phyloP scores from a whole-genome alignment of 192 early-diverging fungal species.

The Physocladia obscura region DNA sequence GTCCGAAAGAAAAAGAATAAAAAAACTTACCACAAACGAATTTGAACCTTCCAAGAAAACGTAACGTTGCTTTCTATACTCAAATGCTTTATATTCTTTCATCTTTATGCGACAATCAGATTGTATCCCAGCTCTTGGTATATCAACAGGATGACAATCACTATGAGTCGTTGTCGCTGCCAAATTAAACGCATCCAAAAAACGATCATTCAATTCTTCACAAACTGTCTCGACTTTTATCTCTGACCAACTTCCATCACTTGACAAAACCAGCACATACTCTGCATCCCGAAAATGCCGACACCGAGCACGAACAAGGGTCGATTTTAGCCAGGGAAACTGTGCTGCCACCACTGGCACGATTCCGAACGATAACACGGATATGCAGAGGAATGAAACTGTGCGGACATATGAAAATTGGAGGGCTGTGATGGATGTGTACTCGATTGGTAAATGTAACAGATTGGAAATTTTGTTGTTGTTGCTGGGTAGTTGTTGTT shows the following conservation, averaged over 20 bases:
- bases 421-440: conserved; percentile 29
- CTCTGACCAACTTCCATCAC: conserved; percentile 22
- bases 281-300: conserved; percentile 34
- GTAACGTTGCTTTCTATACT: conserved; percentile 44
- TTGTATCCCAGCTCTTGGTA: neutral
- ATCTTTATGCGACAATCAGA: neutral
- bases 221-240: neutral
- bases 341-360: conserved; percentile 24
- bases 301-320: conserved; percentile 11
- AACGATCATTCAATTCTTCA: neutral
- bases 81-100: conserved; percentile 30
- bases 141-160: neutral
- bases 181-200: neutral
- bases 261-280: conserved; percentile 25
- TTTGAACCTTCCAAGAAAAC: conserved; percentile 26
- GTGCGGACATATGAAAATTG: neutral
- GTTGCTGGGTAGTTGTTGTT: neutral
- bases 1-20: neutral
- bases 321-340: conserved; percentile 27
- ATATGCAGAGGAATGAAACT: conserved; percentile 11
- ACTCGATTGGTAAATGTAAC: conserved; percentile 32
- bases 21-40: conserved; percentile 36
- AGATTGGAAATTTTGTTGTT: neutral
- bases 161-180: neutral
- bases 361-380: conserved; percentile 28